Percentiles rank a stretch among this genome's conserved stretches.
Conservation (phyloP, 73 alveolate species). For the Paramecium tetraurelia region DNA sequence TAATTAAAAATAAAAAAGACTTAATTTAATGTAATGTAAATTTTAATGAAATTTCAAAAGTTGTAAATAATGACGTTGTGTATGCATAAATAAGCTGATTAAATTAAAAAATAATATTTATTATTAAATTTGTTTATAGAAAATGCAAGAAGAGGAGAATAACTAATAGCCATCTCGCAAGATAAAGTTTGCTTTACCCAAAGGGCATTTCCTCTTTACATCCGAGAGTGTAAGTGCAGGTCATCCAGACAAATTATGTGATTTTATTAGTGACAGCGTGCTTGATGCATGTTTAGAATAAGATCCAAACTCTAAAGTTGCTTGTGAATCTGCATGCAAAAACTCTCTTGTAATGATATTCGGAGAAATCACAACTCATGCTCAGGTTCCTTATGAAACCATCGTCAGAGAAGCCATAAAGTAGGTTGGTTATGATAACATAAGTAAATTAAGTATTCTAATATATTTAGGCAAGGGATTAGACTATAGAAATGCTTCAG, state of each 20-base stretch:
- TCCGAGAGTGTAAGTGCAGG: constrained; percentile 98
- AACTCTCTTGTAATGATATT: constrained; percentile 88
- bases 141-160: background rate
- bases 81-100: background rate
- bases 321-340: constrained; percentile 95
- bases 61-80: background rate
- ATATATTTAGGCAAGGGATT: constrained; percentile 83
- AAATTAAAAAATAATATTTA: background rate
- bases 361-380: constrained; percentile 93
- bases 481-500: constrained; percentile 86
- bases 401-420: constrained; percentile 90
- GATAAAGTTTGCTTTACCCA: constrained; percentile 48
- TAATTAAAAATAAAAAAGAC: background rate
- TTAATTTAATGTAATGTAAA: background rate
- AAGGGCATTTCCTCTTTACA: constrained; percentile 87
- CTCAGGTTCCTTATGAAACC: constrained; percentile 79
- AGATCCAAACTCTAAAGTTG: constrained; percentile 95
- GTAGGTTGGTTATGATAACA: constrained; percentile 94
- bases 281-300: constrained; percentile 93
- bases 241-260: constrained; percentile 99
- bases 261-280: constrained; percentile 92
- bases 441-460: constrained; percentile 38
- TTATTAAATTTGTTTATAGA: background rate
- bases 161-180: background rate
- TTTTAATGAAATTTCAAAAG: background rate